Evolutionary conservation across 305 asterid species (phyloP), one percentile per base, ranked within the genome.

Genomic region (Fraxinus paxiana): DNA sequence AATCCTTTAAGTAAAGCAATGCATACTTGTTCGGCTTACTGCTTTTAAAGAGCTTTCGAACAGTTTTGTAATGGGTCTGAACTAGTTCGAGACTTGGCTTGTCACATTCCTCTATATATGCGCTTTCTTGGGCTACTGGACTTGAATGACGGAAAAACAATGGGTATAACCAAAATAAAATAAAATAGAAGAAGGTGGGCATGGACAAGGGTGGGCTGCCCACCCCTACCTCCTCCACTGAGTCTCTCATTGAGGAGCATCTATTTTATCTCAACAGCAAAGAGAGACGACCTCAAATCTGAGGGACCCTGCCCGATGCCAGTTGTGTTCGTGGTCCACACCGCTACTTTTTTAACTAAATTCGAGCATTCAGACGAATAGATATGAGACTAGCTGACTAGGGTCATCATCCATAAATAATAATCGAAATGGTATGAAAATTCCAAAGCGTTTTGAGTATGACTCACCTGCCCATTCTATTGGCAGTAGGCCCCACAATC

Each of bases 401-500:
- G 6, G 26, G n/a, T 65, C 72, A 26, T 65, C 35, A 65, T 65
- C 38, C 73, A 67, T 67, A 1, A 24, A 13, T 28, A 33, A 28
- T 26, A 12, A 65, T 67, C 17, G 38, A 67, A 67, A 30, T 12
- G 38, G 37, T 20, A 67, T 15, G 73, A 26, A 5, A 31, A 46
- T 30, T 7, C 59, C 41, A 65, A 12, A 28, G 30, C 54, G 30
- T 12, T 12, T 12, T 9, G 73, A 9, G 35, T 9, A 9, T 35
- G 48, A 35, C 6, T 12, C 54, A 75, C 84, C 84, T 43, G 73
- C 77, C 71, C 76, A 12, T 12, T 43, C 17, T 15, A 61, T 35
- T 13, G n/a, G 7, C 65, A 13, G 46, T 3, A 20, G 80, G 71
- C 2, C 80, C 83, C 79, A 75, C 10, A 46, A 22, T 10, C 72